Percentiles rank a stretch among this genome's conserved stretches.
Conservation (phyloP, 257 asterid species). For the Marsdenia floribunda region DNA sequence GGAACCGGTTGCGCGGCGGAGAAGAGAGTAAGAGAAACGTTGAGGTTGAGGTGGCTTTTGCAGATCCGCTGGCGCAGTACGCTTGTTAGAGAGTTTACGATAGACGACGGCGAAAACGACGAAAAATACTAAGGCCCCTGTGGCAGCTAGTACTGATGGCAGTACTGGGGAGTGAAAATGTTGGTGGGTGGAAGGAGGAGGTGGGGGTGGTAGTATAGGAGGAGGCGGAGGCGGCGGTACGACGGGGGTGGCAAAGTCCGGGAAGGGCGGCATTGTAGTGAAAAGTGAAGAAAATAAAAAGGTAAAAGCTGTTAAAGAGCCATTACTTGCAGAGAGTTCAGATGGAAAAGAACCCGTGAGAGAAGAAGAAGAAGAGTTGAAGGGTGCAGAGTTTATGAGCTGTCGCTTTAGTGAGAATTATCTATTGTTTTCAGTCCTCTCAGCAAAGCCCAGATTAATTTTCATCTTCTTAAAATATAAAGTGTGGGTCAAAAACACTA, state of each 20-base stretch:
- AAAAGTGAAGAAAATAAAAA: neutral
- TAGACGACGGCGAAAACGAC: conserved; percentile 40
- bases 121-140: conserved; percentile 40
- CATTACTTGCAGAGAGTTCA: conserved; percentile 15
- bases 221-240: conserved; percentile 19
- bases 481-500: conserved; percentile 5
- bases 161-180: conserved; percentile 26
- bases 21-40: conserved; percentile 50
- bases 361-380: conserved; percentile 7
- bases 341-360: conserved; percentile 12
- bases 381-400: conserved; percentile 10
- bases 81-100: conserved; percentile 60
- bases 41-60: conserved; percentile 62
- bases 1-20: conserved; percentile 64
- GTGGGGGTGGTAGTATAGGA: conserved; percentile 11
- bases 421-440: conserved; percentile 5
- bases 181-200: conserved; percentile 25
- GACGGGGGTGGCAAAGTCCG: conserved; percentile 18
- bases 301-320: conserved; percentile 5
- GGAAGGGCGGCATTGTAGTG: conserved; percentile 21
- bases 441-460: no score
- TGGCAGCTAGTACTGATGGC: conserved; percentile 48
- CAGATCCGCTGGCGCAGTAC: conserved; percentile 84
- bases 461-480: no score
- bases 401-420: conserved; percentile 4